These are phyloP conservation scores for Cucurbita argyrosperma DNA, from an alignment of 306 rosid species.

Conservation along the genomic window DNA sequence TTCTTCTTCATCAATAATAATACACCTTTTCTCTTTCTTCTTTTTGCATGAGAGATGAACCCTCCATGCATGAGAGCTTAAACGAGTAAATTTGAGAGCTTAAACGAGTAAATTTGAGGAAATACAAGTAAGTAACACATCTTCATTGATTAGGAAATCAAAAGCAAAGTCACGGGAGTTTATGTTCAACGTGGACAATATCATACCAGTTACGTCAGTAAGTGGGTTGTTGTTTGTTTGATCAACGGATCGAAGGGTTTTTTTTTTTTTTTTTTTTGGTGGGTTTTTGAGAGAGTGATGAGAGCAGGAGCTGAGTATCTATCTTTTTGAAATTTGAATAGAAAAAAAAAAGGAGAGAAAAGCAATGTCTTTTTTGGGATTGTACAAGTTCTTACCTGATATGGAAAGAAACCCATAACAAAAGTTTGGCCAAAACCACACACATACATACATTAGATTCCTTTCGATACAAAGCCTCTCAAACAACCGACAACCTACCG, in stretches of 20 bases:
- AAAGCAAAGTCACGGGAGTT: too few species aligned
- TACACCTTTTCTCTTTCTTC: slow-evolving; percentile 6
- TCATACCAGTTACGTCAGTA: too few species aligned
- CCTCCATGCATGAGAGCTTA: neutral
- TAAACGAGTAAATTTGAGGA: neutral
- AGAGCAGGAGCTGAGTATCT: neutral
- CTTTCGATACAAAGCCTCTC: slow-evolving; percentile 15
- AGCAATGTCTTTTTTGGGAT: slow-evolving; percentile 27
- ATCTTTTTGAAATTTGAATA: neutral
- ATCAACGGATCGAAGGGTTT: too few species aligned
- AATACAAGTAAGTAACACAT: too few species aligned
- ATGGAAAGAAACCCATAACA: slow-evolving; percentile 29
- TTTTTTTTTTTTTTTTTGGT: too few species aligned
- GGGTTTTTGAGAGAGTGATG: slow-evolving; percentile 3
- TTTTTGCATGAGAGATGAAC: neutral
- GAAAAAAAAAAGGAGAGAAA: neutral
- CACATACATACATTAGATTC: slow-evolving; percentile 1
- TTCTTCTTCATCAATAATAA: neutral
- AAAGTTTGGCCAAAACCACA: slow-evolving; percentile 21
- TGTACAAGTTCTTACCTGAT: slow-evolving; percentile 27
- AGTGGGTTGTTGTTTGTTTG: neutral
- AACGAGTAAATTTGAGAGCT: neutral
- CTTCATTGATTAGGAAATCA: too few species aligned
- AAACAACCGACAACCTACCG: slow-evolving; percentile 35
- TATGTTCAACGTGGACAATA: too few species aligned